Percentiles rank a stretch among this genome's conserved stretches.
Evolutionary conservation across 306 rosid genomes (phyloP).

Genomic region (Alnus rubra): DNA sequence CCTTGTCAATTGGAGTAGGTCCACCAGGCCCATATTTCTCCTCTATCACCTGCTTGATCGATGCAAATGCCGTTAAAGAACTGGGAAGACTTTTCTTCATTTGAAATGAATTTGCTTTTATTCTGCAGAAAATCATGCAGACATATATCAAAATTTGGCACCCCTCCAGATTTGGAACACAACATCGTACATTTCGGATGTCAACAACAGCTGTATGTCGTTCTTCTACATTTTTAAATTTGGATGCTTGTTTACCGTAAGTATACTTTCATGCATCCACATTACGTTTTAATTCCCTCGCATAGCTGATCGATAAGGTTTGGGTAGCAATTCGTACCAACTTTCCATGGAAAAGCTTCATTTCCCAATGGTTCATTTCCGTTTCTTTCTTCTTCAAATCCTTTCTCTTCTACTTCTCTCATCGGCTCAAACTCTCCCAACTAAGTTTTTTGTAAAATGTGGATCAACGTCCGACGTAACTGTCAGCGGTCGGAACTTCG

Average conservation of each 20-base stretch:
- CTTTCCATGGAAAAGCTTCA: constrained; percentile 16
- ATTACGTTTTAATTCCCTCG: too few species aligned
- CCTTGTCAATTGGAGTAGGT: background rate
- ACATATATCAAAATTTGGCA: too few species aligned
- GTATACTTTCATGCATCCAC: too few species aligned
- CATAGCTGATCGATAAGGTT: too few species aligned
- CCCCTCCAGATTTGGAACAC: too few species aligned
- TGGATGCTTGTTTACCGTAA: too few species aligned
- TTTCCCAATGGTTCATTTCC: background rate
- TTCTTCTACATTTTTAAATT: too few species aligned
- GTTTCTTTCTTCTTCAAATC: background rate
- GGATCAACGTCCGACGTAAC: constrained; percentile 23
- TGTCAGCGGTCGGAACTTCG: background rate
- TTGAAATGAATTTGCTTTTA: background rate
- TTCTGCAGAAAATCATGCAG: too few species aligned
- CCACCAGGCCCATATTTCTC: background rate
- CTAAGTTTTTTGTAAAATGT: constrained; percentile 44
- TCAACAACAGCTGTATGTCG: too few species aligned
- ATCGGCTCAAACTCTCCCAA: constrained; percentile 9
- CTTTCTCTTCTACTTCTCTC: constrained; percentile 34
- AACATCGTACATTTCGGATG: too few species aligned
- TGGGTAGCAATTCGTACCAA: background rate
- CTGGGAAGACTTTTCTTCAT: background rate
- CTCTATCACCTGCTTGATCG: background rate
- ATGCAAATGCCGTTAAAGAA: background rate